Conservation (phyloP, 441 rosid genomes). For the Bruguiera hainesii region DNA sequence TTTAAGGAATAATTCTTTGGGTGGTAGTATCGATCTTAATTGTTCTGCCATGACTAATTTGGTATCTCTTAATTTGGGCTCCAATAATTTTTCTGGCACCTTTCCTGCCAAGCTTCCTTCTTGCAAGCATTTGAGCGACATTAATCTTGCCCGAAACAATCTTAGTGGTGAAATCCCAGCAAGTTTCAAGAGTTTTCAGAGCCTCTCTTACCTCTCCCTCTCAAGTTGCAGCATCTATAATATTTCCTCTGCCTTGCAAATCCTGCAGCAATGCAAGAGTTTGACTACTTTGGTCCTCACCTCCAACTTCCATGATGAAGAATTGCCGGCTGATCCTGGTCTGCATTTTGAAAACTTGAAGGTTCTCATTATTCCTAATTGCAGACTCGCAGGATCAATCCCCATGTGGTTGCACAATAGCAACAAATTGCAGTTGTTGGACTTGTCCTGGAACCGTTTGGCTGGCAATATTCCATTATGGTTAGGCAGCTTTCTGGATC, state of each 20-base stretch:
- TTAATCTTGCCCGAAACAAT: conserved; percentile 66
- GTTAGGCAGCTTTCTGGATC: conserved; percentile 44
- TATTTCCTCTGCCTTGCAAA: conserved; percentile 48
- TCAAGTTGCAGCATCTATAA: conserved; percentile 55
- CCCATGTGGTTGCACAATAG: conserved; percentile 57
- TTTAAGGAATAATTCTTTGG: conserved; percentile 70
- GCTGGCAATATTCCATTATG: conserved; percentile 54
- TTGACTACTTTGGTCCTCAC: conserved; percentile 60
- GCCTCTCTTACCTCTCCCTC: conserved; percentile 56
- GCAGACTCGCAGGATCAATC: conserved; percentile 57
- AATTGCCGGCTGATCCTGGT: conserved; percentile 43
- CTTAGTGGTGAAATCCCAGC: conserved; percentile 59
- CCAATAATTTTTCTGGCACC: conserved; percentile 48
- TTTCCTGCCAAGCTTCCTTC: conserved; percentile 58
- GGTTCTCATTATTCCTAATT: conserved; percentile 58
- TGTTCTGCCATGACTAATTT: conserved; percentile 57
- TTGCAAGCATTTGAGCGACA: conserved; percentile 46
- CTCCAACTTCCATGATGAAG: conserved; percentile 51
- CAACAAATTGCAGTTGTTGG: conserved; percentile 54
- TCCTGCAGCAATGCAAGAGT: conserved; percentile 59
- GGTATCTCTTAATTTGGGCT: conserved; percentile 64
- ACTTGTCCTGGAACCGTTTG: conserved; percentile 75
- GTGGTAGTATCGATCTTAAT: conserved; percentile 47
- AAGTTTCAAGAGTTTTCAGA: conserved; percentile 48
- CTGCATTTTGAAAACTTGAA: conserved; percentile 55